Evolutionary conservation across 345 rosid species (phyloP), one percentile per base, ranked within the genome.

Genomic region (Camelina sativa): DNA sequence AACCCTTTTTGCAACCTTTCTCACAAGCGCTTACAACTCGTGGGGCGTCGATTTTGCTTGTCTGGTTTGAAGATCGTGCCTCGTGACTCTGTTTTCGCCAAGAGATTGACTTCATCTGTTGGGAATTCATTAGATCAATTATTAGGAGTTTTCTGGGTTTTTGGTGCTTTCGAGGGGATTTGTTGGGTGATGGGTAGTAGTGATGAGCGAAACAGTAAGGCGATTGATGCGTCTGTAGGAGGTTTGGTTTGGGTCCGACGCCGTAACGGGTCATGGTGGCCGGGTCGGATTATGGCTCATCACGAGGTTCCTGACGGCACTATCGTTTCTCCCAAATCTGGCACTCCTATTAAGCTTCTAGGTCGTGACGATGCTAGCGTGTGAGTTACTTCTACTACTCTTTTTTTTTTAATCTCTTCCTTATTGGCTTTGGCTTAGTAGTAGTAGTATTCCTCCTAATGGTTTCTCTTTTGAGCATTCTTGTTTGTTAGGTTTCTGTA

Each of bases 251-350:
- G 99, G 99, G 99, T 95, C 65, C 91, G 97, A 15, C 87, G 99
- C 41, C 83, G 99, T 61, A 95, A 95, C 83, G 98, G 99, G 62
- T 89, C 98, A 0, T 95, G 99, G 99, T 95, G 99, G 99, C 99
- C 99, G 19, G 99, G 99, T 76, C 89, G 89, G 85, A 92, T 95
- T 54, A 79, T 95, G 90, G 86, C 91, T 59, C 85, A 89, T 11
- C 87, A 92, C 16, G 99, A 95, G 81, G 78, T 95, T 68, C 83
- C 98, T 30, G 89, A 88, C 67, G 74, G 75, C 60, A 84, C 83
- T 60, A 72, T 89, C 73, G 97, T 90, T 62, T 92, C 99, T 25
- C 99, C 97, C 13, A 90, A 85, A 92, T 86, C 94, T 54, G 99
- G 99, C 75, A 88, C 99, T 35, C 99, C 99, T 0, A 97, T 95